phyloP scores from a whole-genome alignment of 1,284 basidiomycete species.

The Cryptococcus sp. region DNA sequence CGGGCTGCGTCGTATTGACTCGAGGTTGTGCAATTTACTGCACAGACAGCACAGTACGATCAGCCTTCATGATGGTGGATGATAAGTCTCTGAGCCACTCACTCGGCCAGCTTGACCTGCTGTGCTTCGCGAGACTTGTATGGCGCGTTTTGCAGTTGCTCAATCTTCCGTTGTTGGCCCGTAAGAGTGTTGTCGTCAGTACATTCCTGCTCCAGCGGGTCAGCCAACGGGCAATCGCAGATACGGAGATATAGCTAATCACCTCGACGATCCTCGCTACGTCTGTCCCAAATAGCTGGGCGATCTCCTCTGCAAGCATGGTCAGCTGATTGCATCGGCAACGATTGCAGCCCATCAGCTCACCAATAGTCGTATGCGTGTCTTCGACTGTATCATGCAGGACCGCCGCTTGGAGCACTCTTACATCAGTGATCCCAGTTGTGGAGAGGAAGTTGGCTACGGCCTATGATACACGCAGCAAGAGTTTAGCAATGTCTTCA shows the following conservation, averaged over 20 bases:
- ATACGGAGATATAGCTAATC: constrained; percentile 7
- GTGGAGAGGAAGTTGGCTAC: constrained; percentile 50
- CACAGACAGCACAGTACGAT: not conserved
- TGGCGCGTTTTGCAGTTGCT: constrained; percentile 51
- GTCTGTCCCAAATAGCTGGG: constrained; percentile 42
- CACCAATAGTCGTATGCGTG: constrained; percentile 49
- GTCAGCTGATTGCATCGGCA: not conserved
- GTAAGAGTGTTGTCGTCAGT: constrained; percentile 42
- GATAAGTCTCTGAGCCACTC: constrained; percentile 13
- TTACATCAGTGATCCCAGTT: constrained; percentile 47
- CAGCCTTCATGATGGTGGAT: too few relatives aligned
- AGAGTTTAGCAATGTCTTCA: constrained; percentile 1
- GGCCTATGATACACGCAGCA: constrained; percentile 24
- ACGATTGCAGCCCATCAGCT: constrained; percentile 11
- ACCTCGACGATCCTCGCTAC: constrained; percentile 52
- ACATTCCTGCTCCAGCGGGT: constrained; percentile 37
- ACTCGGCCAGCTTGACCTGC: constrained; percentile 54
- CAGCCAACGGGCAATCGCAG: not conserved
- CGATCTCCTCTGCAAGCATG: constrained; percentile 39
- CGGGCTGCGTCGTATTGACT: constrained; percentile 47
- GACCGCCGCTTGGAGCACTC: constrained; percentile 51
- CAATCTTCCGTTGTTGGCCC: constrained; percentile 47
- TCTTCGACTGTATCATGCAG: constrained; percentile 56
- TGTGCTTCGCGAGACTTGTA: constrained; percentile 51
- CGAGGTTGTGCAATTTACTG: constrained; percentile 55